Evolutionary conservation across 768 basidiomycete genomes (phyloP).

Genomic region (Arthromyces matolae): DNA sequence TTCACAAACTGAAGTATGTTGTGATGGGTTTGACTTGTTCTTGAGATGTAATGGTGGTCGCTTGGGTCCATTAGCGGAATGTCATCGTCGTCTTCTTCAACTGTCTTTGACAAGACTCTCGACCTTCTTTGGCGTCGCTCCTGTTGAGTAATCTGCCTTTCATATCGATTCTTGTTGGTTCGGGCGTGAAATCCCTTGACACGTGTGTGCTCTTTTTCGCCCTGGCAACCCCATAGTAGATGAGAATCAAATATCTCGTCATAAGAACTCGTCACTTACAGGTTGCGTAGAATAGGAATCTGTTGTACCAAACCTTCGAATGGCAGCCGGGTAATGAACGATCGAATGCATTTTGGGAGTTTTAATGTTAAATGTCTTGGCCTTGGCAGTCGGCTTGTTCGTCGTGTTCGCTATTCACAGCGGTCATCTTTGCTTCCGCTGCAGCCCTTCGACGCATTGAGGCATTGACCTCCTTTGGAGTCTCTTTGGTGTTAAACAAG

Average conservation of each 20-base stretch:
- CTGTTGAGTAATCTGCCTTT: slow-evolving; percentile 17
- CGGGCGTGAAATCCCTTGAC: slow-evolving; percentile 10
- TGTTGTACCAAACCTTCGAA: slow-evolving; percentile 24
- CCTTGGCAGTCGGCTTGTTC: neutral
- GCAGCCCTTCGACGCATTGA: neutral
- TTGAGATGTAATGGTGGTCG: neutral
- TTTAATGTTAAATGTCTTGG: slow-evolving; percentile 8
- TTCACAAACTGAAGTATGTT: neutral
- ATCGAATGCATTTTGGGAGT: slow-evolving; percentile 31
- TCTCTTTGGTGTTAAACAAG: slow-evolving; percentile 6
- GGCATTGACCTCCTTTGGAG: slow-evolving; percentile 9
- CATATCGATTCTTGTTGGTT: slow-evolving; percentile 14
- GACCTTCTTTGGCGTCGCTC: slow-evolving; percentile 2
- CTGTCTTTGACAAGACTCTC: neutral
- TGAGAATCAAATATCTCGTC: neutral
- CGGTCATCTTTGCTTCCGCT: neutral
- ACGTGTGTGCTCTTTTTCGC: slow-evolving; percentile 7
- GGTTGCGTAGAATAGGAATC: slow-evolving; percentile 32
- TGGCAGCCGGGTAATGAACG: slow-evolving; percentile 22
- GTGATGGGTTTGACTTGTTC: neutral
- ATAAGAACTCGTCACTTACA: slow-evolving; percentile 14
- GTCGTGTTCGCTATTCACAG: neutral
- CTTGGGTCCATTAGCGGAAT: neutral
- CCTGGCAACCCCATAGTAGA: neutral
- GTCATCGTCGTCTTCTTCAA: no score